These are phyloP conservation scores for Eucalyptus regnans DNA, from an alignment of 345 rosid genomes.

Conservation along the genomic window DNA sequence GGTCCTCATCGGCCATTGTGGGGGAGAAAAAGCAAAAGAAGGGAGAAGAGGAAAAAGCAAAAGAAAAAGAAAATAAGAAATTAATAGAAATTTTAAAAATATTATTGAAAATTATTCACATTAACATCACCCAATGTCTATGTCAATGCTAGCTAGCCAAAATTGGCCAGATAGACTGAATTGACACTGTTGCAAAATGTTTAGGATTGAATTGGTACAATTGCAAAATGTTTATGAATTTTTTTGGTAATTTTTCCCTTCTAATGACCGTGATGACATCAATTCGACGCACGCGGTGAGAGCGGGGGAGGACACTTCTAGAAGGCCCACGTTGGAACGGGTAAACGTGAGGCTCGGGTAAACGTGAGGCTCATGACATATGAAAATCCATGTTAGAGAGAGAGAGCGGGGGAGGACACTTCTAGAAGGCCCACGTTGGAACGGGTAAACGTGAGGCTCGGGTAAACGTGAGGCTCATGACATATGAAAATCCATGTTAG, in stretches of 20 bases:
- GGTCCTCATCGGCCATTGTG: no score
- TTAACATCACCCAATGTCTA: rapidly evolving
- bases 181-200: rapidly evolving
- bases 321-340: neutral
- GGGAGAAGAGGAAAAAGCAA: no score
- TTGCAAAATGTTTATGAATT: no score
- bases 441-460: neutral
- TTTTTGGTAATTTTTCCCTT: neutral
- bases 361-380: neutral
- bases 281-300: neutral
- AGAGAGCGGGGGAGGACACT: neutral
- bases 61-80: no score
- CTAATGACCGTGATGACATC: neutral
- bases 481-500: constrained; percentile 18
- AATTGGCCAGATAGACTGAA: rapidly evolving
- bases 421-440: neutral
- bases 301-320: neutral
- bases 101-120: no score
- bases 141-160: no score
- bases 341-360: no score
- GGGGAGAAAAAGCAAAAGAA: no score
- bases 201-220: rapidly evolving
- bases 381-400: constrained; percentile 12
- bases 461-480: neutral
- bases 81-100: no score